phyloP scores from a whole-genome alignment of 352 stramenopile species.

The Pythium dissimile region DNA sequence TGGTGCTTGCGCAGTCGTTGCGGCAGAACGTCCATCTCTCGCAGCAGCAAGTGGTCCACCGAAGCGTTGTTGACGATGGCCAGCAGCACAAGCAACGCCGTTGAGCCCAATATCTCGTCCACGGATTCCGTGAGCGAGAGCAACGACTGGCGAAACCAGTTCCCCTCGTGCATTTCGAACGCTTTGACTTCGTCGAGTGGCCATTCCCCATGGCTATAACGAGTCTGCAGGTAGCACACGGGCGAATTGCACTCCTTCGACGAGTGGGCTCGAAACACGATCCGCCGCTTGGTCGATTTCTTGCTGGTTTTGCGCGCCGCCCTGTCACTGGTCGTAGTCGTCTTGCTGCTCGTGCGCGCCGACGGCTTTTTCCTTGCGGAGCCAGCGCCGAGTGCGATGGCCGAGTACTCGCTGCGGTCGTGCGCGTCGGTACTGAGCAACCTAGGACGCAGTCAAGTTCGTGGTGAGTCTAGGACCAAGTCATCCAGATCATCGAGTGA shows the following conservation, averaged over 20 bases:
- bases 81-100: constrained; percentile 54
- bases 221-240: constrained; percentile 76
- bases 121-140: constrained; percentile 56
- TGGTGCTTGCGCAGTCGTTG: constrained; percentile 34
- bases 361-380: constrained; percentile 17
- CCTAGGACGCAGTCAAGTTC: no score
- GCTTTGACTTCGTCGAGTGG: constrained; percentile 61
- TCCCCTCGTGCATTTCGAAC: constrained; percentile 38
- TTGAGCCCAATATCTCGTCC: constrained; percentile 61
- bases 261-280: constrained; percentile 59
- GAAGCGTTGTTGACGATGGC: constrained; percentile 62
- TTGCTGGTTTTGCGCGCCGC: constrained; percentile 4
- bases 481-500: not conserved
- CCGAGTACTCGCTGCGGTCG: constrained; percentile 59
- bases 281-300: constrained; percentile 14
- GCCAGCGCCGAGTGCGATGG: constrained; percentile 44
- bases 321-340: not conserved
- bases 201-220: constrained; percentile 77
- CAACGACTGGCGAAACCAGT: constrained; percentile 63
- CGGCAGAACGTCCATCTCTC: constrained; percentile 57
- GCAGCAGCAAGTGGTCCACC: constrained; percentile 58
- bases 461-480: no score
- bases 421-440: constrained; percentile 58
- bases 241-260: constrained; percentile 47
- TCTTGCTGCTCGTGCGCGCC: not conserved